A percentile compares a stretch with the other conserved stretches of the same genome.
phyloP scores from a whole-genome alignment of 1,284 basidiomycete genomes.

The Austropuccinia psidii region DNA sequence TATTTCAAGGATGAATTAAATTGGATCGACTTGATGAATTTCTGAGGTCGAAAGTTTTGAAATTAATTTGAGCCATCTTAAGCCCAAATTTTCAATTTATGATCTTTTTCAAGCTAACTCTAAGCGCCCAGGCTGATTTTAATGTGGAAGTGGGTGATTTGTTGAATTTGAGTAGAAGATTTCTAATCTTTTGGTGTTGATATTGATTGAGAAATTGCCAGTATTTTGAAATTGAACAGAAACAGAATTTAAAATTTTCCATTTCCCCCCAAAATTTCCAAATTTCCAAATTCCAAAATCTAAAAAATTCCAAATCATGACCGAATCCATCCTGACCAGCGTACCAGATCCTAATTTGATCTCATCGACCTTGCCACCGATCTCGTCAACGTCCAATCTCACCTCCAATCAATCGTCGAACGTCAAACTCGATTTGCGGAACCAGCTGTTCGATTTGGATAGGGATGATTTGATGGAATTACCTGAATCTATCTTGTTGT shows the following conservation, averaged over 20 bases:
- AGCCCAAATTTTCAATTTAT: no score
- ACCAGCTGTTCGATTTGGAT: conserved; percentile 85
- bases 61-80: no score
- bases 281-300: neutral
- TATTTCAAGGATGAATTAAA: no score
- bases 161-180: no score
- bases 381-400: neutral
- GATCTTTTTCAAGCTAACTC: no score
- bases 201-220: neutral
- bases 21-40: no score
- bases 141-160: no score
- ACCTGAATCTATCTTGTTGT: conserved; percentile 90
- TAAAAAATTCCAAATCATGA: neutral
- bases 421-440: conserved; percentile 81
- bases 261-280: neutral
- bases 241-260: neutral
- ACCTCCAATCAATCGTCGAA: neutral
- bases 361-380: neutral
- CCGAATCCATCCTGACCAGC: neutral
- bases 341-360: neutral
- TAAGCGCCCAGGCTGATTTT: no score
- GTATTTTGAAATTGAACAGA: neutral
- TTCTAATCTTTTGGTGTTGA: no score
- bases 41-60: no score
- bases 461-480: conserved; percentile 97